Evolutionary conservation across 768 basidiomycete genomes (phyloP).

Genomic region (Pleurotus ostreatus): DNA sequence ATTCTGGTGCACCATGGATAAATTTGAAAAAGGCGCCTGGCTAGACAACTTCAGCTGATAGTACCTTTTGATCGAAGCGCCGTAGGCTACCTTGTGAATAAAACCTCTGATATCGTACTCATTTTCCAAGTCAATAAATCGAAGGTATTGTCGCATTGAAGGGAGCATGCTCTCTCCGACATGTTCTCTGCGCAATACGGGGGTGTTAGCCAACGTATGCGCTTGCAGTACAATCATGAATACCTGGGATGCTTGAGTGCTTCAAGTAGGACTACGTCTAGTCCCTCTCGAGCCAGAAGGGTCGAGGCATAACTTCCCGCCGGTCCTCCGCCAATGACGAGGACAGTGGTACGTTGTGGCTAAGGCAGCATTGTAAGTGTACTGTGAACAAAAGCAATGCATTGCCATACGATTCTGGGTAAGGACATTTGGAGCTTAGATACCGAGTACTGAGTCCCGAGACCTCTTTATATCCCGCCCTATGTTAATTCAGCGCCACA

Average conservation of each 20-base stretch:
- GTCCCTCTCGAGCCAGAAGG: slow-evolving; percentile 23
- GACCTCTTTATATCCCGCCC: too few species aligned
- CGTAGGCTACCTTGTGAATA: slow-evolving; percentile 18
- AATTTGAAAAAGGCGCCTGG: slow-evolving; percentile 62
- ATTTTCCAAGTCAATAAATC: slow-evolving; percentile 26
- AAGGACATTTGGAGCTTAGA: too few species aligned
- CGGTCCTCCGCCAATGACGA: slow-evolving; percentile 38
- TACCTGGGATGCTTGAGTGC: slow-evolving; percentile 21
- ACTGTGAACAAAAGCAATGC: too few species aligned
- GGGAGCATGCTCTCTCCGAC: slow-evolving; percentile 17
- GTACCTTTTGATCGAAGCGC: background rate
- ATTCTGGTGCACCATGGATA: slow-evolving; percentile 49
- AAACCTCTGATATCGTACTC: slow-evolving; percentile 28
- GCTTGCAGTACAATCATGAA: background rate
- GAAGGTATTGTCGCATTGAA: slow-evolving; percentile 27
- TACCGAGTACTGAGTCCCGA: too few species aligned
- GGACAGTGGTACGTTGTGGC: slow-evolving; percentile 12
- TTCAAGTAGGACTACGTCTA: slow-evolving; percentile 23
- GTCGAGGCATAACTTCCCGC: slow-evolving; percentile 22
- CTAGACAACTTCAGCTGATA: slow-evolving; percentile 23
- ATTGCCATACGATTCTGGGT: too few species aligned
- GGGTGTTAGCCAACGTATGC: background rate
- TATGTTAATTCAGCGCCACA: too few species aligned
- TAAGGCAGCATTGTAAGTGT: background rate
- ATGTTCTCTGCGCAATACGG: background rate